Conservation (phyloP, 2,329 filamentous ascomycete species). For the Fusarium sp. region DNA sequence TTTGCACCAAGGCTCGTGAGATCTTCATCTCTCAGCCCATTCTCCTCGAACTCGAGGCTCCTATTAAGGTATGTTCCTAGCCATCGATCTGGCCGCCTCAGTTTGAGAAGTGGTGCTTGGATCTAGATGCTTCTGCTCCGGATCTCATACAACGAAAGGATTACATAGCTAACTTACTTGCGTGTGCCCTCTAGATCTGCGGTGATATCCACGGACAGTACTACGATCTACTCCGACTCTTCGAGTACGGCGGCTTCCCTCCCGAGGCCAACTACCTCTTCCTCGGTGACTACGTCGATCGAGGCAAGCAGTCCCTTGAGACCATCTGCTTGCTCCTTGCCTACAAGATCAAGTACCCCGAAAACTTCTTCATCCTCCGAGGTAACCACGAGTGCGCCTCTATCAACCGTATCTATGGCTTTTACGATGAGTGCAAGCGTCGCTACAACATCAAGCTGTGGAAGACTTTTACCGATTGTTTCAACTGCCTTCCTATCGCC, state of each 20-base stretch:
- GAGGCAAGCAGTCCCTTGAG: slow-evolving; percentile 98
- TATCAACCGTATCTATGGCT: slow-evolving; percentile 99
- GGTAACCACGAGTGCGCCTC: slow-evolving; percentile 99
- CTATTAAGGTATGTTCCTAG: slow-evolving; percentile 85
- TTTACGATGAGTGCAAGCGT: slow-evolving; percentile 99
- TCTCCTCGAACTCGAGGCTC: slow-evolving; percentile 95
- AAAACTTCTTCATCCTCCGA: slow-evolving; percentile 99
- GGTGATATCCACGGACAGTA: slow-evolving; percentile 99
- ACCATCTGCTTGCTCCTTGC: slow-evolving; percentile 96
- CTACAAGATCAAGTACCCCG: slow-evolving; percentile 99
- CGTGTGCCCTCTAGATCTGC: slow-evolving; percentile 78
- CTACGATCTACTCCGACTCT: slow-evolving; percentile 95
- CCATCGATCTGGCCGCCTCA: slow-evolving; percentile 9
- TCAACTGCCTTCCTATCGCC: slow-evolving; percentile 98
- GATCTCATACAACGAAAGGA: neutral
- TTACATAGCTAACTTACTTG: slow-evolving; percentile 34
- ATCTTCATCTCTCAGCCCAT: slow-evolving; percentile 99
- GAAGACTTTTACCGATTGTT: slow-evolving; percentile 99
- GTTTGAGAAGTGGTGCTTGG: slow-evolving; percentile 5
- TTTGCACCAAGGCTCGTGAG: slow-evolving; percentile 98
- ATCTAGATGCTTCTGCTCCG: slow-evolving; percentile 8
- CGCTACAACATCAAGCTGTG: slow-evolving; percentile 99
- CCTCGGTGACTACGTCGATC: slow-evolving; percentile 98
- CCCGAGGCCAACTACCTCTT: slow-evolving; percentile 99
- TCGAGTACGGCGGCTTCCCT: slow-evolving; percentile 98